Base-by-base conservation (phyloP, 2,329 filamentous ascomycete species). In the Knoxdaviesia proteae region DNA sequence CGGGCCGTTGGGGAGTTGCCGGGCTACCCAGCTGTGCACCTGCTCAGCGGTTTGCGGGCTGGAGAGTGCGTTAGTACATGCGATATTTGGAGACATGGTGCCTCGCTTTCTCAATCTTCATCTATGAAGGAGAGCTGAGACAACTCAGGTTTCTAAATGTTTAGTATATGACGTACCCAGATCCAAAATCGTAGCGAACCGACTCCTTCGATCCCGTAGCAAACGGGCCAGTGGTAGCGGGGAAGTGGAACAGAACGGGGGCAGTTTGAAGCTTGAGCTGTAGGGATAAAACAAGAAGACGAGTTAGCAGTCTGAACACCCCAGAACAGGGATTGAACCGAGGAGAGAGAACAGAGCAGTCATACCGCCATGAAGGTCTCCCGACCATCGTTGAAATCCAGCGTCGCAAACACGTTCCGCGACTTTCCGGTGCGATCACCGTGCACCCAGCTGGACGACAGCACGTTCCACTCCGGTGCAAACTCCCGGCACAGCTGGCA, bases 231-330 rank as follows among this genome's bases (percentile, higher is more conserved):
- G 69, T 62, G 5, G 87, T 94, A 30, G 47, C 84, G 47, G 75
- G 83, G 66, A 90, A 96, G 50, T 93, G 65, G 38, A 94, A 64
- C 38, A 98, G 69, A 36, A 96, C 80, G 1, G 90, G 90, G 6
- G 90, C 90, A 39, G 88, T 94, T 76, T 94, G 84, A 37, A 98
- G 76, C 60, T 82, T 78, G 51, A 96, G 72, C 88, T 96, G 51
- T 36, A 49, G 5, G 30, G 30, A 37, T 7, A 29, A 33, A 36
- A 34, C 30, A 40, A 39, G 20, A 4, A 10, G n/a, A 34, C 11
- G 35, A 34, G 42, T 10, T 44, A 30, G 8, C 7, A 36, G 20
- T 20, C 20, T 20, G 20, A 20, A 20, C 20, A 20, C 20, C 20
- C 20, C 20, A 20, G 20, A 20, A 20, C 20, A 20, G 20, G 20